Base-by-base conservation (phyloP, 148 eudicot species). In the Suaeda aralocaspica region DNA sequence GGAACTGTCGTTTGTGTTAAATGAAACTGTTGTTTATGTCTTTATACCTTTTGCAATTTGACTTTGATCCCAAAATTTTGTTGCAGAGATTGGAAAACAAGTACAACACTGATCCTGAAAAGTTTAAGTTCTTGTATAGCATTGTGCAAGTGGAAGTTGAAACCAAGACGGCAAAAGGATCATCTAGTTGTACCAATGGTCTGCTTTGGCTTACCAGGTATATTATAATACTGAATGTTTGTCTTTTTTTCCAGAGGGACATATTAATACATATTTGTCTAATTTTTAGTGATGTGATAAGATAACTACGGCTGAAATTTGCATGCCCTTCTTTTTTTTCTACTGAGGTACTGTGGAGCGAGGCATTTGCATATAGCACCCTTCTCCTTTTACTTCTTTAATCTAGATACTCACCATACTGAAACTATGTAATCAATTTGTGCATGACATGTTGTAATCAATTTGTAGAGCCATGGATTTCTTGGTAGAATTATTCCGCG, bases 121-220 rank as follows among this genome's bases (percentile, higher is more conserved):
- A 82, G 78, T 94, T 84, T 76, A 94, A 87, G 72, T 86, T 82
- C 76, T 78, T 94, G 74, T 94, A 83, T 84, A 83, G 76, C 49
- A 75, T 91, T 72, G 89, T 94, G 70, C 87, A 94, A 72, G 83
- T 81, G 50, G 98, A 94, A 82, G 92, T 94, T 45, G 97, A 94
- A 83, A 86, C 84, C 61, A 84, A 86, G 77, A 84, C 88, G 36
- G 87, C 96, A 25, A 94, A 91, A 77, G 85, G 91, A 72, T 94
- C 97, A 73, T 87, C 95, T 34, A 94, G 98, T 70, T 91, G 97
- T 49, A 91, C 96, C 22, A 91, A 91, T 70, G 98, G 92, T 63
- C 88, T 94, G 68, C 96, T 94, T 55, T 93, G 98, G 98, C 72
- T 94, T 73, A 91, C 96, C 52, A 89, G 98, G 98, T 93, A 76